These are phyloP conservation scores for Kuraishia capsulata DNA, from an alignment of 805 yeast genomes.

Conservation along the genomic window DNA sequence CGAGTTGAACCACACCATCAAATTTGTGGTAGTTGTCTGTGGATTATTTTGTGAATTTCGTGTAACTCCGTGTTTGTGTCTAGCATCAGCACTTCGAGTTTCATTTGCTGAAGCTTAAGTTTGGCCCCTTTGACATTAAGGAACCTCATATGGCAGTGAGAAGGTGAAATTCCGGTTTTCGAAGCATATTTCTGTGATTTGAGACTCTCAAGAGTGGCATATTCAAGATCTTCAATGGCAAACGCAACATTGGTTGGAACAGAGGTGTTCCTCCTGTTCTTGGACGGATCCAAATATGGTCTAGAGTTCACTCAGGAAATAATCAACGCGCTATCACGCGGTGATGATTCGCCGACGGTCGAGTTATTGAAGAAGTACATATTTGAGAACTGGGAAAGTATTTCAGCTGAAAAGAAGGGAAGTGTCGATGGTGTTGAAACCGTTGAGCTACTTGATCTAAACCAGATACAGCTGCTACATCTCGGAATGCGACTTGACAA, in stretches of 20 bases:
- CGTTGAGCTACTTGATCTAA: constrained; percentile 10
- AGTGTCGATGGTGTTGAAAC: constrained; percentile 4
- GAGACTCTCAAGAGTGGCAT: too few relatives aligned
- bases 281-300: neutral
- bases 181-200: too few relatives aligned
- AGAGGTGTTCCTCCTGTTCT: neutral
- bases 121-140: too few relatives aligned
- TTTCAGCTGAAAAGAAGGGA: constrained; percentile 7
- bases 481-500: constrained; percentile 20
- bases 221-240: too few relatives aligned
- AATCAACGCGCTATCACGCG: neutral
- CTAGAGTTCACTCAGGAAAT: neutral
- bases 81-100: too few relatives aligned
- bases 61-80: too few relatives aligned
- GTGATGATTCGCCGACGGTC: constrained; percentile 4
- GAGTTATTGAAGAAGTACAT: constrained; percentile 19
- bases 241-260: neutral
- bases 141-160: too few relatives aligned
- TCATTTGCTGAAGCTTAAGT: too few relatives aligned
- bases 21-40: too few relatives aligned
- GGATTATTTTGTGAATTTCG: too few relatives aligned
- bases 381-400: constrained; percentile 14
- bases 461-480: constrained; percentile 21
- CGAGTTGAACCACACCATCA: too few relatives aligned
- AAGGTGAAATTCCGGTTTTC: too few relatives aligned